Evolutionary conservation across 345 rosid genomes (phyloP).

Genomic region (Atalantia buxifolia): DNA sequence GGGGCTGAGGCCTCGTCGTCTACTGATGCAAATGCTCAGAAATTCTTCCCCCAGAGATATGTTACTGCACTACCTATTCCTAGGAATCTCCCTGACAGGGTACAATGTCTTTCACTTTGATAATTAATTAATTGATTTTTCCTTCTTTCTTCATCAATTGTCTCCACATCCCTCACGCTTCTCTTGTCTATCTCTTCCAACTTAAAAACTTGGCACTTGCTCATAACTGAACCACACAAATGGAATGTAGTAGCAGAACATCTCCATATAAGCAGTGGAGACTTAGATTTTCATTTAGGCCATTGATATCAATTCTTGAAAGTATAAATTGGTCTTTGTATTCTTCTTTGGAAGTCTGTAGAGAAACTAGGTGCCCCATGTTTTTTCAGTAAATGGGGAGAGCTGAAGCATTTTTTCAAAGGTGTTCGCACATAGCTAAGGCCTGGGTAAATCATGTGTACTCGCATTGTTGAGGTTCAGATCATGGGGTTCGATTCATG

Average conservation of each 20-base stretch:
- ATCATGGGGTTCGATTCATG: slow-evolving; percentile 7
- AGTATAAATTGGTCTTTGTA: slow-evolving; percentile 28
- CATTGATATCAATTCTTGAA: slow-evolving; percentile 40
- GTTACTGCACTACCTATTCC: slow-evolving; percentile 84
- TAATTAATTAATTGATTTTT: slow-evolving; percentile 42
- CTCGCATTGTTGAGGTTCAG: not conserved
- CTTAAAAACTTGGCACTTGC: slow-evolving; percentile 20
- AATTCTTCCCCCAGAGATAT: slow-evolving; percentile 72
- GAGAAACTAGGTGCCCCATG: slow-evolving; percentile 35
- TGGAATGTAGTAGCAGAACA: slow-evolving; percentile 32
- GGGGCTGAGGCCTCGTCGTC: slow-evolving; percentile 46
- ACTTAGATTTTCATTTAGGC: slow-evolving; percentile 42
- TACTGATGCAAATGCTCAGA: slow-evolving; percentile 37
- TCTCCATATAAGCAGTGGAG: slow-evolving; percentile 28
- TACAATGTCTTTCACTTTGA: slow-evolving; percentile 90
- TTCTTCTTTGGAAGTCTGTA: slow-evolving; percentile 28
- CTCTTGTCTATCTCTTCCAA: slow-evolving; percentile 18
- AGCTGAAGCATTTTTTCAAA: slow-evolving; percentile 19
- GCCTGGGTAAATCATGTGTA: slow-evolving; percentile 22
- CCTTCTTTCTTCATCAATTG: slow-evolving; percentile 22
- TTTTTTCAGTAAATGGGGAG: slow-evolving; percentile 26
- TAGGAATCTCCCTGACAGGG: slow-evolving; percentile 77
- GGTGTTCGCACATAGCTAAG: slow-evolving; percentile 25
- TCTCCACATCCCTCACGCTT: slow-evolving; percentile 20
- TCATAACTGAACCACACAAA: slow-evolving; percentile 25